Evolutionary conservation across 2,329 filamentous ascomycete species (phyloP).

Genomic region (Trichophyton rubrum): DNA sequence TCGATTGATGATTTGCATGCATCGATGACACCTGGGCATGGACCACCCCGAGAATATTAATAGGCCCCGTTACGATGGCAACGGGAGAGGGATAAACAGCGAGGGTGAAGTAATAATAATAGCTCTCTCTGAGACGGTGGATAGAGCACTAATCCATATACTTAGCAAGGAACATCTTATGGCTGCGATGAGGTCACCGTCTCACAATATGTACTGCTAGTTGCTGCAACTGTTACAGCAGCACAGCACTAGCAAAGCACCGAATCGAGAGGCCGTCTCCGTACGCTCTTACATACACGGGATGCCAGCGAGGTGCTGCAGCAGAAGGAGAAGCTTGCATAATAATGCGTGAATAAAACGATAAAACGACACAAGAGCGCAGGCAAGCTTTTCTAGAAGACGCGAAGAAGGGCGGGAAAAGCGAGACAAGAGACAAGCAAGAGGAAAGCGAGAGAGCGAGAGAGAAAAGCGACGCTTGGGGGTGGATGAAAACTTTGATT

Average conservation of each 20-base stretch:
- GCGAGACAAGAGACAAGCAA: neutral
- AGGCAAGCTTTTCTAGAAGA: conserved; percentile 3
- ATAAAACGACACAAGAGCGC: neutral
- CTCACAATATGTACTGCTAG: neutral
- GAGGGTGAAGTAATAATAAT: too few species aligned
- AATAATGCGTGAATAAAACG: neutral
- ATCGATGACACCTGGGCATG: neutral
- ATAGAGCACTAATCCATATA: neutral
- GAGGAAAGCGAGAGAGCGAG: too few species aligned
- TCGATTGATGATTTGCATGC: neutral
- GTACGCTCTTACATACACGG: neutral
- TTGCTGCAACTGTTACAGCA: neutral
- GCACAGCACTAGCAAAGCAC: neutral
- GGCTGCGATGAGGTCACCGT: neutral
- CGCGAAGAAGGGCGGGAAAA: neutral
- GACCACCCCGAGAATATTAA: neutral
- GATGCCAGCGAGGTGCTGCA: neutral
- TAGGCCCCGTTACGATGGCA: neutral
- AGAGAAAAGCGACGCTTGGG: neutral
- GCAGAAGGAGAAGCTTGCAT: neutral
- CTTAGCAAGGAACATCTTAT: neutral
- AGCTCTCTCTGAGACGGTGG: neutral
- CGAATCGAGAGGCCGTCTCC: neutral
- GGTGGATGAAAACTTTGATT: conserved; percentile 1
- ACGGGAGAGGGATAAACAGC: neutral